Conservation (phyloP, 2,329 filamentous ascomycete species). For the Phialocephala subalpina region DNA sequence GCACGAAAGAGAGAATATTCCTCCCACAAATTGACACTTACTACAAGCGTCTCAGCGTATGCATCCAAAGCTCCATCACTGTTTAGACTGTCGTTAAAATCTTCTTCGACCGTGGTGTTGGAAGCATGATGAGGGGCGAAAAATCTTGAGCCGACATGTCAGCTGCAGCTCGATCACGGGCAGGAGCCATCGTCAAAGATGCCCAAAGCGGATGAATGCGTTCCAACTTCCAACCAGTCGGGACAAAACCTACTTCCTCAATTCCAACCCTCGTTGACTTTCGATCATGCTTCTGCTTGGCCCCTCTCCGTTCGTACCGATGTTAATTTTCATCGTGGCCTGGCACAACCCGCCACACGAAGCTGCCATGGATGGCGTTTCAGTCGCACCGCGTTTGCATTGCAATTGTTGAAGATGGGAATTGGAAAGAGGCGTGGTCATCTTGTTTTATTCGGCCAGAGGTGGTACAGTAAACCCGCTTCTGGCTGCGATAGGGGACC, state of each 20-base stretch:
- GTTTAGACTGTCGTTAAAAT: slow-evolving; percentile 39
- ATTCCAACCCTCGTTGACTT: slow-evolving; percentile 39
- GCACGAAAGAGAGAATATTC: too few species aligned
- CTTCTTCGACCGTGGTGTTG: slow-evolving; percentile 18
- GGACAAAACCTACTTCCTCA: slow-evolving; percentile 38
- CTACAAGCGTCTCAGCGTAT: slow-evolving; percentile 56
- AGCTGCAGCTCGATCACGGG: neutral
- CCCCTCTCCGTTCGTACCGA: neutral
- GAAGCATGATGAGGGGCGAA: slow-evolving; percentile 34
- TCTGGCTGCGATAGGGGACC: neutral
- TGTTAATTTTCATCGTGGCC: slow-evolving; percentile 5
- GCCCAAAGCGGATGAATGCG: neutral
- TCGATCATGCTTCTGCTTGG: slow-evolving; percentile 26
- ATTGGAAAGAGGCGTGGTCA: neutral
- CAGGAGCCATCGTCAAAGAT: slow-evolving; percentile 7
- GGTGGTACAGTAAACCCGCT: neutral
- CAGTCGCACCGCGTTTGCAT: neutral
- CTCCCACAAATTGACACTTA: neutral
- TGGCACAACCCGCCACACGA: neutral
- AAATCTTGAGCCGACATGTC: slow-evolving; percentile 30
- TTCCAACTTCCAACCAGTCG: too few species aligned
- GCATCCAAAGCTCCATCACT: slow-evolving; percentile 45
- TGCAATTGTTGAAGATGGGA: neutral
- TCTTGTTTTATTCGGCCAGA: neutral
- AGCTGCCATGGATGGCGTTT: neutral